Base-by-base conservation (phyloP, 352 stramenopile genomes). In the Pythium myriotylum region DNA sequence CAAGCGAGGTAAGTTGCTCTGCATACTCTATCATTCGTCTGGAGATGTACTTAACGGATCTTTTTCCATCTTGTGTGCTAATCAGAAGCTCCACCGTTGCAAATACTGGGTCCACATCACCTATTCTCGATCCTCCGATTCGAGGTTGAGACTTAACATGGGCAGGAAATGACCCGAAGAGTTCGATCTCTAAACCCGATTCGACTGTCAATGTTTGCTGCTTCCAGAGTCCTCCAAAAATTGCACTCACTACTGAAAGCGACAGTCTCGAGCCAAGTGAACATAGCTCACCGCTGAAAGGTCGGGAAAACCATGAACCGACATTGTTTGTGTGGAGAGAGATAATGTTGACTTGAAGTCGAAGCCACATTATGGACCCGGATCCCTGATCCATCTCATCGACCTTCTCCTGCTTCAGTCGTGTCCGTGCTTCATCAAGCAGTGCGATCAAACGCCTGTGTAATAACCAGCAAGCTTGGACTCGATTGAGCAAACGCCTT, bases 141-240 rank as follows among this genome's bases (percentile, higher is more conserved):
- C 5, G 3, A 6, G 37, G 19, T 22, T 48, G 40, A 33, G 45
- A 46, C 42, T 16, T 20, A 39, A 68, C 17, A 14, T 33, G 61
- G 2, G 53, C 61, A 20, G 54, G 53, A 51, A 90, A 75, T 23
- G 79, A 61, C 54, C 66, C 64, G 2, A 92, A 63, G 27, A 92
- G 57, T 35, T 75, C 55, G 49, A 85, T 67, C 35, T 92, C 79
- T 4, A 87, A 67, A 22, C 64, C 49, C 6, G 84, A 45, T 16
- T 75, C 57, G 19, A 92, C 39, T 8, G 57, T 41, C 1, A 49
- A 60, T 1, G 60, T 17, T 9, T 74, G 53, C 4, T 70, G 29
- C 54, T 86, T 80, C 67, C 61, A 79, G 8, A 81, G 57, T 17
- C 67, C 64, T 64, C 81, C 70, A 39, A 92, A 86, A 16, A 74